phyloP scores from a whole-genome alignment of 306 rosid genomes.

The Neltuma alba region DNA sequence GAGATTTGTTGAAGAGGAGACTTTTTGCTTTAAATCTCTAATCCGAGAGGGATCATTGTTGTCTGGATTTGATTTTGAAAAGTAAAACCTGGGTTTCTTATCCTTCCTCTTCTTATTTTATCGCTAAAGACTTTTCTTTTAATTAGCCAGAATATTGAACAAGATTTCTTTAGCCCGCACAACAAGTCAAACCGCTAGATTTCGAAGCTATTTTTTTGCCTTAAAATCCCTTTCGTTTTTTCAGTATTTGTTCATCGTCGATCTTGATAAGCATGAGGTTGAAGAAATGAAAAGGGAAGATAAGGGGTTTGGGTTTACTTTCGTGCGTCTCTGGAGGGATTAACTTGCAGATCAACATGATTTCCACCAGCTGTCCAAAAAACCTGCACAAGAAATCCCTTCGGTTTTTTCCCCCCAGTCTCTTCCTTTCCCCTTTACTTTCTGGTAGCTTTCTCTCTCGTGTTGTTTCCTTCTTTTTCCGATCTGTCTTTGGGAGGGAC shows the following conservation, averaged over 20 bases:
- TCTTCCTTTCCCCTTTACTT: background rate
- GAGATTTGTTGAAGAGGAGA: background rate
- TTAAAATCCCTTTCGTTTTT: background rate
- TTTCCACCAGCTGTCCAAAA: background rate
- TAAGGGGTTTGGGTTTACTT: conserved; percentile 10
- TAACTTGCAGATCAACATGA: conserved; percentile 21
- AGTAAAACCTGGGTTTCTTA: background rate
- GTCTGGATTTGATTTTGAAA: background rate
- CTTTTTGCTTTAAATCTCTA: background rate
- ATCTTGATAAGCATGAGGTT: conserved; percentile 2
- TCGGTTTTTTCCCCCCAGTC: background rate
- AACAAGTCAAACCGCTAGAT: background rate
- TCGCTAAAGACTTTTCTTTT: background rate
- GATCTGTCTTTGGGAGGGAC: conserved; percentile 13
- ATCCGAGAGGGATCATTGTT: background rate
- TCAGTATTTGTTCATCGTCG: background rate
- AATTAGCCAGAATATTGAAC: background rate
- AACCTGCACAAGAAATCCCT: conserved; percentile 14
- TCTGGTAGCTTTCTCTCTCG: background rate
- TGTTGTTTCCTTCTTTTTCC: background rate
- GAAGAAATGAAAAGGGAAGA: background rate
- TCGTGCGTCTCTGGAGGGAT: conserved; percentile 11
- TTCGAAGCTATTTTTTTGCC: background rate
- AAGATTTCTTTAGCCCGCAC: background rate
- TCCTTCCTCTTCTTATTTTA: background rate